A percentile compares a stretch with the other conserved stretches of the same genome.
Evolutionary conservation across 441 rosid species (phyloP).

Genomic region (Gossypium lobatum): DNA sequence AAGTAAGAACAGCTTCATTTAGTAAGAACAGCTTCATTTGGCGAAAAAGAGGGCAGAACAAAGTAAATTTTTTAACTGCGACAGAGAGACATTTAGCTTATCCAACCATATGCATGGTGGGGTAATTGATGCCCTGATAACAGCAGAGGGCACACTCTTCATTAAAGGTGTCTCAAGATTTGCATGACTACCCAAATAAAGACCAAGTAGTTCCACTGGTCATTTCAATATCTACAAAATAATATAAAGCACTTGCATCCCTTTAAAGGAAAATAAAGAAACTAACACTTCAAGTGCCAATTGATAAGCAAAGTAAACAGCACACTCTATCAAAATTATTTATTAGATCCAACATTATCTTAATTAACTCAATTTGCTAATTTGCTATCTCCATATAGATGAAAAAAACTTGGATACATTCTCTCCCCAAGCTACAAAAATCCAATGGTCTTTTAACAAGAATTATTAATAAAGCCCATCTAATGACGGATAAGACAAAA

Average conservation of each 20-base stretch:
- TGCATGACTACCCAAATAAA: neutral
- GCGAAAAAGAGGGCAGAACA: constrained; percentile 4
- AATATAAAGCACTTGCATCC: neutral
- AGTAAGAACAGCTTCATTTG: neutral
- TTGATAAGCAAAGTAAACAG: neutral
- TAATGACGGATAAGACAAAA: constrained; percentile 7
- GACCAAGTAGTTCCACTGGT: neutral
- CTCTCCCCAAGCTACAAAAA: constrained; percentile 7
- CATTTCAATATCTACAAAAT: neutral
- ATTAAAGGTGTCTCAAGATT: neutral
- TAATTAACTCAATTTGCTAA: neutral
- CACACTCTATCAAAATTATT: neutral
- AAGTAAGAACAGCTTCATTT: neutral
- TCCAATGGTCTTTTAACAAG: neutral
- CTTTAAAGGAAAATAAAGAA: constrained; percentile 5
- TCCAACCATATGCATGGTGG: neutral
- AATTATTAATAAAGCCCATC: neutral
- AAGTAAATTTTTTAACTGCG: neutral
- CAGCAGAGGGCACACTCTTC: neutral
- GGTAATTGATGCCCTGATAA: constrained; percentile 9
- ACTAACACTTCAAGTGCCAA: neutral
- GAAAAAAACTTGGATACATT: neutral
- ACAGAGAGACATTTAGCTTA: neutral
- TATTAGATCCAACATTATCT: constrained; percentile 6
- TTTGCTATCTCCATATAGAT: neutral